Evolutionary conservation across 352 stramenopile genomes (phyloP).

Genomic region (Phytophthora pinifolia): DNA sequence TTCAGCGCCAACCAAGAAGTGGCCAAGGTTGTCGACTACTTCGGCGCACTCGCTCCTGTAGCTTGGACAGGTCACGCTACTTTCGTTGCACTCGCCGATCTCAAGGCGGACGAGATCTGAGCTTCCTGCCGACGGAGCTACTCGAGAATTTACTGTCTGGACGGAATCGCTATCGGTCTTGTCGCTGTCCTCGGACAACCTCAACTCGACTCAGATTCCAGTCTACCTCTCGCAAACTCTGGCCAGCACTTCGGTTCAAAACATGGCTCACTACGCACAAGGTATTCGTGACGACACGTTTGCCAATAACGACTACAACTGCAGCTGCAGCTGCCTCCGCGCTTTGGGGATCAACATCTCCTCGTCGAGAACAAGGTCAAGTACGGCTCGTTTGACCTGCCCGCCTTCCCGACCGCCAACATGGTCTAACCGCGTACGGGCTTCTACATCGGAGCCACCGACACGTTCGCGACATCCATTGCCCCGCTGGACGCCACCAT

Average conservation of each 20-base stretch:
- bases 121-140: constrained; percentile 35
- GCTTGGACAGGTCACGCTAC: constrained; percentile 30
- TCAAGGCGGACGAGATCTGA: constrained; percentile 42
- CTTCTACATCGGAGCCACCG: constrained; percentile 41
- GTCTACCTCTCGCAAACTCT: constrained; percentile 61
- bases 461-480: constrained; percentile 38
- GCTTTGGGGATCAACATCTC: constrained; percentile 41
- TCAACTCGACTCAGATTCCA: constrained; percentile 50
- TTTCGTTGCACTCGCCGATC: constrained; percentile 37
- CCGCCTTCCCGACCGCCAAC: constrained; percentile 17
- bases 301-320: constrained; percentile 53
- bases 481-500: constrained; percentile 43
- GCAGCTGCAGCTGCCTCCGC: constrained; percentile 43
- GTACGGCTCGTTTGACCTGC: constrained; percentile 47
- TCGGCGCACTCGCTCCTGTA: constrained; percentile 47
- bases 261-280: constrained; percentile 57
- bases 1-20: constrained; percentile 53
- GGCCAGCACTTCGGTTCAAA: constrained; percentile 54
- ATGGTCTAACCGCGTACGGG: constrained; percentile 37
- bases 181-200: constrained; percentile 43
- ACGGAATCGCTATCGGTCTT: constrained; percentile 39
- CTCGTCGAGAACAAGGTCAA: constrained; percentile 46
- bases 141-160: constrained; percentile 28
- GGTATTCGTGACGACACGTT: constrained; percentile 55
- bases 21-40: constrained; percentile 48